Evolutionary conservation across 805 yeast genomes (phyloP).

Genomic region (Kuraishia ogatae): DNA sequence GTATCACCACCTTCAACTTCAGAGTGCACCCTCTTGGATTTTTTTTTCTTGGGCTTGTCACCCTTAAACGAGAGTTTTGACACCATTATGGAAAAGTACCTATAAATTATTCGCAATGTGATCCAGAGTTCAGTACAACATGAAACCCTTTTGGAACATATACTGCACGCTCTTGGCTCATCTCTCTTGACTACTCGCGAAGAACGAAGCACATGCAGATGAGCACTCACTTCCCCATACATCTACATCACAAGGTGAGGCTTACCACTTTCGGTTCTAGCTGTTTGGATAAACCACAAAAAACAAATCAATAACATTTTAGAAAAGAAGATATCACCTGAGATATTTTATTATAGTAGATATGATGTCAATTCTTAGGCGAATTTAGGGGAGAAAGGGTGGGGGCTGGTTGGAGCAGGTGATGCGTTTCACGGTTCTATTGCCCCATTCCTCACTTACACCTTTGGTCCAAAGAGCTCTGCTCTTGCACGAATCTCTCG

Average conservation of each 20-base stretch:
- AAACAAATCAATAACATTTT: too few relatives aligned
- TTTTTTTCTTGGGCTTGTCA: slow-evolving; percentile 13
- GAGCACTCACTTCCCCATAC: background rate
- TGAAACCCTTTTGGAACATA: background rate
- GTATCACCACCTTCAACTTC: background rate
- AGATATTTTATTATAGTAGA: too few relatives aligned
- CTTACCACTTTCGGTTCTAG: background rate
- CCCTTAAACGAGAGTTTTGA: slow-evolving; percentile 24
- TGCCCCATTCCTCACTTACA: background rate
- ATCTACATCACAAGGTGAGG: background rate
- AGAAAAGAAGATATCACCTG: too few relatives aligned
- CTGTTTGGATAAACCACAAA: too few relatives aligned
- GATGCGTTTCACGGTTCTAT: too few relatives aligned
- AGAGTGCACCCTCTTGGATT: slow-evolving; percentile 1
- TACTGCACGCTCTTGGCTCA: background rate
- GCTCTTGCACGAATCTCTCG: slow-evolving; percentile 19
- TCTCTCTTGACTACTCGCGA: background rate
- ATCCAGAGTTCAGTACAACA: too few relatives aligned
- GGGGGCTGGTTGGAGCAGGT: too few relatives aligned
- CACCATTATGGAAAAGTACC: too few relatives aligned
- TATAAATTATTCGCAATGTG: too few relatives aligned
- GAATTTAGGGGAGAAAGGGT: too few relatives aligned
- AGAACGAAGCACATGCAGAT: background rate
- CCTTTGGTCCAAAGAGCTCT: background rate
- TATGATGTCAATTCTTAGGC: too few relatives aligned